phyloP scores from a whole-genome alignment of 352 stramenopile genomes.

The Globisporangium spinosum region DNA sequence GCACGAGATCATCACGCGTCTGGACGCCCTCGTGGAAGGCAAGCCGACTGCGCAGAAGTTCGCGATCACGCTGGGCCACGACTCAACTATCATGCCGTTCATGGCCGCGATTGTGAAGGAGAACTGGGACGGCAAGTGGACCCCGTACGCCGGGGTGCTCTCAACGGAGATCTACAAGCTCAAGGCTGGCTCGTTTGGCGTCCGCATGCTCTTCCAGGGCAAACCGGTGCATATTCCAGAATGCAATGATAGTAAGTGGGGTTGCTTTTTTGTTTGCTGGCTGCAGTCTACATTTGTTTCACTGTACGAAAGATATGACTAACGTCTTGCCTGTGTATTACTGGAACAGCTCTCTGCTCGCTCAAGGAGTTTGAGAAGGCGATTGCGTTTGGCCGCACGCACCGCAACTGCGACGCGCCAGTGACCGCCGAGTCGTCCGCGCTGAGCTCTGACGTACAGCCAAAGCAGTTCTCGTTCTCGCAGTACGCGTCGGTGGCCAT shows the following conservation, averaged over 20 bases:
- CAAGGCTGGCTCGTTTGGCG: slow-evolving; percentile 45
- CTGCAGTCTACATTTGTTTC: too few relatives aligned
- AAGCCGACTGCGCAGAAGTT: slow-evolving; percentile 45
- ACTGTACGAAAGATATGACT: slow-evolving; percentile 5
- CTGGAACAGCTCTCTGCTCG: slow-evolving; percentile 43
- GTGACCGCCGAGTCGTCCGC: slow-evolving; percentile 22
- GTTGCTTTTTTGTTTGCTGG: background rate
- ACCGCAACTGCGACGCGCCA: slow-evolving; percentile 46
- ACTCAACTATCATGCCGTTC: slow-evolving; percentile 87
- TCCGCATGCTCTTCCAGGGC: slow-evolving; percentile 75
- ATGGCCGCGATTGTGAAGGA: slow-evolving; percentile 61
- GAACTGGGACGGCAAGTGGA: slow-evolving; percentile 83
- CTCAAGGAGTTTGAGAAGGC: slow-evolving; percentile 58
- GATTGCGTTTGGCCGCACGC: slow-evolving; percentile 54
- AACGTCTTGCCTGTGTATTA: background rate
- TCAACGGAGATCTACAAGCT: slow-evolving; percentile 81
- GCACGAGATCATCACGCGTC: slow-evolving; percentile 56
- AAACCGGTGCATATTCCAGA: slow-evolving; percentile 65
- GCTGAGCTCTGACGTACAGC: slow-evolving; percentile 18
- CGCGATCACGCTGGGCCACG: slow-evolving; percentile 75
- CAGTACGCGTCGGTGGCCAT: slow-evolving; percentile 56
- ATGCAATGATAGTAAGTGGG: slow-evolving; percentile 60
- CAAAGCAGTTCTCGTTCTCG: slow-evolving; percentile 20
- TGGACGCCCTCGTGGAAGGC: slow-evolving; percentile 50
- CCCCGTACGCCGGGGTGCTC: slow-evolving; percentile 77